A percentile compares a stretch with the other conserved stretches of the same genome.
phyloP scores from a whole-genome alignment of 1,139 yeast genomes.

The Torulaspora pretoriensis region DNA sequence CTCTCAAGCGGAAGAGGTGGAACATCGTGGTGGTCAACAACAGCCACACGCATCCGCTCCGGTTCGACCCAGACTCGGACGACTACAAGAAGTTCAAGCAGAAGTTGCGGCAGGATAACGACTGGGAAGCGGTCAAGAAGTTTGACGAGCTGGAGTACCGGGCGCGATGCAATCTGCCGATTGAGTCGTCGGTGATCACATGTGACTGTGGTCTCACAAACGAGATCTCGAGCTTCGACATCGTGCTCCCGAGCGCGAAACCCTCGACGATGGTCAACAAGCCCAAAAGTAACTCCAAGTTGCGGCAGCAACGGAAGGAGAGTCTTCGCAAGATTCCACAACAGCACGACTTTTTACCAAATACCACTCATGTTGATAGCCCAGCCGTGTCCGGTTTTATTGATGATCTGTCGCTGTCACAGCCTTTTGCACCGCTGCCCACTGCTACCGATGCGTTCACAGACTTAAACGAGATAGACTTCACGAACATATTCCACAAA shows the following conservation, averaged over 20 bases:
- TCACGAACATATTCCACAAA: constrained; percentile 33
- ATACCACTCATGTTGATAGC: constrained; percentile 5
- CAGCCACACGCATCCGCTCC: constrained; percentile 41
- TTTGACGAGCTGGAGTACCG: constrained; percentile 38
- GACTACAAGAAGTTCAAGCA: constrained; percentile 37
- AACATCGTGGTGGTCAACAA: constrained; percentile 57
- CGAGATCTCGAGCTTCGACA: constrained; percentile 35
- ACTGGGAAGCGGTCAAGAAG: constrained; percentile 34
- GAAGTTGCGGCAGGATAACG: constrained; percentile 27
- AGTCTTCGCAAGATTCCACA: constrained; percentile 18
- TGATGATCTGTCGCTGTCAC: constrained; percentile 4
- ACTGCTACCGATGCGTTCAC: constrained; percentile 8
- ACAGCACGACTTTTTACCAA: constrained; percentile 15
- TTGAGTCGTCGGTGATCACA: constrained; percentile 32
- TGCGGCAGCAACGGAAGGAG: constrained; percentile 15
- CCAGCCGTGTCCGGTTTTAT: constrained; percentile 9
- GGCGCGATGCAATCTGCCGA: constrained; percentile 32
- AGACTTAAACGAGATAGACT: constrained; percentile 34
- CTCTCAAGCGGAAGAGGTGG: constrained; percentile 55
- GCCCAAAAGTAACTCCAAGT: constrained; percentile 16
- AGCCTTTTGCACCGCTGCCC: constrained; percentile 3
- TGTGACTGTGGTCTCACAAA: constrained; percentile 39
- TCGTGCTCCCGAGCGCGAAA: constrained; percentile 31
- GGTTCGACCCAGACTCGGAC: constrained; percentile 35
- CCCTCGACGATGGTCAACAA: constrained; percentile 17